Conservation (phyloP, 78 protist genomes). For the Anaeramoeba flamelloides region DNA sequence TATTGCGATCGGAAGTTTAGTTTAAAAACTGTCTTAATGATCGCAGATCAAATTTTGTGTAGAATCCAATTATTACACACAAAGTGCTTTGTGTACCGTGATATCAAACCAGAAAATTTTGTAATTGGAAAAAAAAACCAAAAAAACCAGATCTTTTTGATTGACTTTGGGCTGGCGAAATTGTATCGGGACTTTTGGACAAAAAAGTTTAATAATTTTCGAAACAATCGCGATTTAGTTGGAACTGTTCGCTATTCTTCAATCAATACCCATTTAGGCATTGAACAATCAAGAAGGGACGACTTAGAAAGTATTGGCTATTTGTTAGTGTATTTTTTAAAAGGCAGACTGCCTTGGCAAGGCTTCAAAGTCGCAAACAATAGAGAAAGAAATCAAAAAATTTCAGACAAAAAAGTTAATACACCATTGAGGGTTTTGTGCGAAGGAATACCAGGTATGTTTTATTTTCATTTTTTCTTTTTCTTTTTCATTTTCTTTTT, state of each 20-base stretch:
- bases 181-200: neutral
- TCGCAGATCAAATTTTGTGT: no score
- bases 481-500: conserved; percentile 6
- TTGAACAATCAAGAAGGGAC: conserved; percentile 3
- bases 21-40: no score
- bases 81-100: conserved; percentile 5
- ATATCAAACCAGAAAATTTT: conserved; percentile 5
- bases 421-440: no score
- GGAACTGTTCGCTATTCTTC: conserved; percentile 27
- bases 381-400: neutral
- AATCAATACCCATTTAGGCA: conserved; percentile 9
- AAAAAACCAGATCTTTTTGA: neutral
- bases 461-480: conserved; percentile 2
- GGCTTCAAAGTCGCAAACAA: neutral
- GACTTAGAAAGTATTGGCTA: conserved; percentile 16
- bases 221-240: neutral
- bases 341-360: conserved; percentile 25
- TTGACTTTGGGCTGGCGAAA: conserved; percentile 4
- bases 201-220: neutral
- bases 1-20: no score
- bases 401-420: neutral
- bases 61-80: neutral
- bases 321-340: conserved; percentile 8
- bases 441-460: no score
- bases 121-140: neutral